Base-by-base conservation (phyloP, 2,329 filamentous ascomycete species). In the Pestalotiopsis sp. region DNA sequence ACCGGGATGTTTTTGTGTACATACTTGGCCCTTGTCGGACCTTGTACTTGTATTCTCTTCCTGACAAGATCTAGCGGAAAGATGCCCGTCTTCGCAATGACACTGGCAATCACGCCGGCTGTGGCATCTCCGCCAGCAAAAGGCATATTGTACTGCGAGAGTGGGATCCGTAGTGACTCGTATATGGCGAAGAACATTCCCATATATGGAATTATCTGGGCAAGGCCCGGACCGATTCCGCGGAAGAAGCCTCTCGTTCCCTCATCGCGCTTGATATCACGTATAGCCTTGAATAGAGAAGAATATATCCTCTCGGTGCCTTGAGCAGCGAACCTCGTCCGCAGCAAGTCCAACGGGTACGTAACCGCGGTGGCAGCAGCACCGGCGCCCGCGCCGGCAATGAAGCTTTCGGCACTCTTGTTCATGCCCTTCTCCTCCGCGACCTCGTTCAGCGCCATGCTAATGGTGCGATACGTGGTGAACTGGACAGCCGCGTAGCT, bases 261-360 rank as follows among this genome's bases (percentile, higher is more conserved):
- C 82, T 99, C 96, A 70, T 92, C 86, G 4, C 85, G 85, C 17
- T 85, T 83, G 73, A 99, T 99, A 25, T 93, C 90, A 59, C 83
- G 81, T 6, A 98, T 77, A 2, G 94, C 94, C 17, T 86, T 82
- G 23, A 86, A 74, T 17, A 99, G 84, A 4, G 91, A 93, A 1
- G 82, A 75, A 79, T 99, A 98, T n/a, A 98, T 87, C 62, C 88
- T 90, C 68, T 94, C 71, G 81, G 82, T 90, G 11, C 95, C 95
- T 81, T 98, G 95, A 0, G 96, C 96, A n/a, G 96, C 96, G 80
- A 99, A 99, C 4, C 96, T 91, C 49, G 96, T 99, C 68, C 96
- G 91, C 52, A 99, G 86, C 13, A 99, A 87, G 81, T 99, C 96
- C 66, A 98, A 89, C 25, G 96, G 96, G 81, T 99, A 99, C 68